These are phyloP conservation scores for Daldinia sp. DNA, from an alignment of 2,329 filamentous ascomycete species.

Conservation along the genomic window DNA sequence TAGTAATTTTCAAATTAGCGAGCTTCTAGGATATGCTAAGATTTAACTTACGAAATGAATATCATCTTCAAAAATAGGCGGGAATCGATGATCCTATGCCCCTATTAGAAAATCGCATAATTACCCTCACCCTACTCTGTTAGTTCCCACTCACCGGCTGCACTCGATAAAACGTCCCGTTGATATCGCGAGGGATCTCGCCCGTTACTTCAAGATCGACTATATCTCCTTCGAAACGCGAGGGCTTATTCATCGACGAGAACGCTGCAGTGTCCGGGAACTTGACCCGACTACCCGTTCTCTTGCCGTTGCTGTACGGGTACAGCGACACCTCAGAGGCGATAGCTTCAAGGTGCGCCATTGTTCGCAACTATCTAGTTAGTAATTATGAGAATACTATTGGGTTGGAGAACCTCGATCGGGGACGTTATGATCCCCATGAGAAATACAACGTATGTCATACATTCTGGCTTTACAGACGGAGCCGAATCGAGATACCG, in stretches of 20 bases:
- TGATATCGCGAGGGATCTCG: conserved; percentile 53
- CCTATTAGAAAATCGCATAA: neutral
- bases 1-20: neutral
- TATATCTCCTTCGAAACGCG: conserved; percentile 52
- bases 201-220: conserved; percentile 53
- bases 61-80: conserved; percentile 63
- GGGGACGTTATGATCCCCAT: conserved; percentile 14
- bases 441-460: conserved; percentile 16
- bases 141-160: conserved; percentile 50
- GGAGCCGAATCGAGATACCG: conserved; percentile 23
- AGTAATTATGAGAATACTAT: conserved; percentile 28
- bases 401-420: conserved; percentile 15
- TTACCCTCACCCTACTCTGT: neutral
- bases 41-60: conserved; percentile 44
- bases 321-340: conserved; percentile 47
- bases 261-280: conserved; percentile 49
- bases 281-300: conserved; percentile 41
- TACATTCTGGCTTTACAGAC: neutral
- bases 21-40: neutral
- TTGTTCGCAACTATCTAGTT: conserved; percentile 31
- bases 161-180: conserved; percentile 58
- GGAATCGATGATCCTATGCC: conserved; percentile 57
- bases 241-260: conserved; percentile 50
- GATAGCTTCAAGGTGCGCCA: conserved; percentile 50
- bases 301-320: conserved; percentile 44